Evolutionary conservation across 163 green algal species (phyloP), one percentile per base, ranked within the genome.

Genomic region (Scenedesmus sp.): DNA sequence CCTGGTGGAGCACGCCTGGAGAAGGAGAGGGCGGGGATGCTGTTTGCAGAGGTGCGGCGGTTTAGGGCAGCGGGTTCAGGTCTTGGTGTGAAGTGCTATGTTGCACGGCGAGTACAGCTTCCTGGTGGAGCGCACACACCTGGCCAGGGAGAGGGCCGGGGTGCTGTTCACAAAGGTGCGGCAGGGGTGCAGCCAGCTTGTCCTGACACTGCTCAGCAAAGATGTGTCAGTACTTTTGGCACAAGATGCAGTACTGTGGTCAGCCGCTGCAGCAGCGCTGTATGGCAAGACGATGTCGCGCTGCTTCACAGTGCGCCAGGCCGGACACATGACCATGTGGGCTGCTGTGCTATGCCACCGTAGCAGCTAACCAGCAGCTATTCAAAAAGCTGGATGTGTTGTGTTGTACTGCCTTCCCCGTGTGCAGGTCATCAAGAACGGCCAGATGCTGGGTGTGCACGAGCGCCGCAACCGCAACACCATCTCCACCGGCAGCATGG

Each of bases 401-500:
- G 7, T 84, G 76, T 57, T 84, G n/a, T 3, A 54, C 56, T 84
- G n/a, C 8, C 8, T 1, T 57, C 54, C 46, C 34, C 2, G 56
- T 76, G 9, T 59, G 59, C 96, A 95, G 26, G 98, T 99, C 20
- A 99, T 99, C 90, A 96, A 96, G 90, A 99, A 99, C 93, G 98
- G 98, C 1, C 95, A 99, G 95, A 99, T 99, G 97, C 92, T 99
- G 79, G 98, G 97, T 12, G 96, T 99, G n/a, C 89, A 94, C 0
- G 94, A 97, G 86, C 94, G 96, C n/a, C 95, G 96, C 79, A 99
- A 97, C 93, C 91, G 90, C 88, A 95, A 96, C 77, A 97, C 94
- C 1, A 87, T 98, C 0, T 96, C 93, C 26, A 95, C 91, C 1
- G 96, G 96, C 90, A 95, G 91, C 91, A 93, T 95, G 88, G 92